Conservation (phyloP, 2,329 filamentous ascomycete species). For the Diaporthe citriasiana region DNA sequence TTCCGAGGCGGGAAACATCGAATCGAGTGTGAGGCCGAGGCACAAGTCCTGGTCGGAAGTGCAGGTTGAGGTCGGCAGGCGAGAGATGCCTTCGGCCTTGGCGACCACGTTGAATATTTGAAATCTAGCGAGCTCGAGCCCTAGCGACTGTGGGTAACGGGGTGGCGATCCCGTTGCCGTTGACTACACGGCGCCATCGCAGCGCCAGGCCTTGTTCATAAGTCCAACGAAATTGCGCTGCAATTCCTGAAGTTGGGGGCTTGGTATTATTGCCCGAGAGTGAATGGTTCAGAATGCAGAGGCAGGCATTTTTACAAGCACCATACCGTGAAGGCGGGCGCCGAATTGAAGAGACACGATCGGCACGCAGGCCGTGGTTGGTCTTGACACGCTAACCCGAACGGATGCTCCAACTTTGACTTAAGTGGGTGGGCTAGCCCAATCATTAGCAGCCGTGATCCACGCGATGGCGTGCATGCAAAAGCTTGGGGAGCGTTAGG, state of each 20-base stretch:
- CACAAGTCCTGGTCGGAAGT: neutral
- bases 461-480: slow-evolving; percentile 23
- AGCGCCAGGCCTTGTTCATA: neutral
- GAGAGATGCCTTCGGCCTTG: slow-evolving; percentile 21
- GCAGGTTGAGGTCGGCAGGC: slow-evolving; percentile 8
- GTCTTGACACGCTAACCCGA: slow-evolving; percentile 28
- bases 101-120: slow-evolving; percentile 23
- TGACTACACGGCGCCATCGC: slow-evolving; percentile 18
- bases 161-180: slow-evolving; percentile 24
- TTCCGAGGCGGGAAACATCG: neutral
- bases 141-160: slow-evolving; percentile 25
- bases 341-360: slow-evolving; percentile 3
- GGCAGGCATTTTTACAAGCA: neutral
- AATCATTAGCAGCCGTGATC: slow-evolving; percentile 26
- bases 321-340: neutral
- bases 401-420: slow-evolving; percentile 29
- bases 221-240: slow-evolving; percentile 5
- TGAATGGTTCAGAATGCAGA: neutral
- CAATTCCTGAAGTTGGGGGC: neutral
- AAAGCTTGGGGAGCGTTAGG: neutral
- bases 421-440: slow-evolving; percentile 10
- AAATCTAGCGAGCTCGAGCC: slow-evolving; percentile 33
- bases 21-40: slow-evolving; percentile 3
- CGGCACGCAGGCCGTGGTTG: slow-evolving; percentile 15
- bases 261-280: neutral